Conservation (phyloP, 805 yeast genomes). For the Saturnispora ahearnii region DNA sequence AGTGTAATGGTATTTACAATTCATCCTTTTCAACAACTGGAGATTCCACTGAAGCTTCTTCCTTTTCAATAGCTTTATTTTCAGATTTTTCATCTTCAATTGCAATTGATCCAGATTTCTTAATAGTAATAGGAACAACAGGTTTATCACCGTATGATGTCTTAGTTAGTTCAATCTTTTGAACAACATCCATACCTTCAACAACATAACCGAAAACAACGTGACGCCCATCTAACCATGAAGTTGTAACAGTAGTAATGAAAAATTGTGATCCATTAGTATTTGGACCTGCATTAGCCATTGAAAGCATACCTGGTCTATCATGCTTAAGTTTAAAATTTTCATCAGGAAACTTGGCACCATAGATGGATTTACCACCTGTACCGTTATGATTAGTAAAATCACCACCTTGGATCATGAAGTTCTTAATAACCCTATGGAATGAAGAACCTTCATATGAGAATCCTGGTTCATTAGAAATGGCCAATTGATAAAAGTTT, state of each 20-base stretch:
- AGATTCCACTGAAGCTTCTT: slow-evolving; percentile 9
- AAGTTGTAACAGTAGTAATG: slow-evolving; percentile 82
- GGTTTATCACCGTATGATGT: slow-evolving; percentile 72
- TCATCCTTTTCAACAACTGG: slow-evolving; percentile 26
- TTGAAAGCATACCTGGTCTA: slow-evolving; percentile 59
- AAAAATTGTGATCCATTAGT: slow-evolving; percentile 94
- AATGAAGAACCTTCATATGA: slow-evolving; percentile 55
- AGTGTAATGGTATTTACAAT: slow-evolving; percentile 17
- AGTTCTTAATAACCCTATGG: slow-evolving; percentile 64
- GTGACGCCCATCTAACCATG: slow-evolving; percentile 91
- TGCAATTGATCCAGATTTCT: slow-evolving; percentile 60
- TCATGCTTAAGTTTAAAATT: slow-evolving; percentile 60
- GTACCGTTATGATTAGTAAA: slow-evolving; percentile 60
- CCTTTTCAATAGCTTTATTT: not conserved
- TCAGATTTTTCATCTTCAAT: slow-evolving; percentile 11
- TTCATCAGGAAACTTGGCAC: slow-evolving; percentile 58
- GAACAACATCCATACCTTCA: slow-evolving; percentile 78
- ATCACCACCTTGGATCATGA: slow-evolving; percentile 80
- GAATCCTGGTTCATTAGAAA: slow-evolving; percentile 63
- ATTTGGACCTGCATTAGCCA: slow-evolving; percentile 74
- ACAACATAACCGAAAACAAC: slow-evolving; percentile 95
- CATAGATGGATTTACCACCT: slow-evolving; percentile 71
- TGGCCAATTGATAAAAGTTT: slow-evolving; percentile 73
- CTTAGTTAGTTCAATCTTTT: slow-evolving; percentile 62
- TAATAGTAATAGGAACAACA: slow-evolving; percentile 50